These are phyloP conservation scores for Pezicula rhizophila DNA, from an alignment of 2,329 filamentous ascomycete species.

Conservation along the genomic window DNA sequence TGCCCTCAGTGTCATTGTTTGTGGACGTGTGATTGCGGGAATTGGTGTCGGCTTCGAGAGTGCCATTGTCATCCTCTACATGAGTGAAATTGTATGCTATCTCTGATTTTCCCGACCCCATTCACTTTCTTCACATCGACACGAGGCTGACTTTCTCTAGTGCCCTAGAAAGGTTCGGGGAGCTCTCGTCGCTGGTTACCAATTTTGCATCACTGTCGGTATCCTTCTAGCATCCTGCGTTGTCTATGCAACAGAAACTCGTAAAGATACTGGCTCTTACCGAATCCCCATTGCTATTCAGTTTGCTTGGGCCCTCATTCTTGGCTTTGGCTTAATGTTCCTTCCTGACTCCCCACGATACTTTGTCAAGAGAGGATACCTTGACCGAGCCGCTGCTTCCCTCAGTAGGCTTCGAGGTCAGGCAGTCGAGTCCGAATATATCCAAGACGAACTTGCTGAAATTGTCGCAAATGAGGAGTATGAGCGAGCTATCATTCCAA, in stretches of 20 bases:
- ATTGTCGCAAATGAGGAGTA: constrained; percentile 84
- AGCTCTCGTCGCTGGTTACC: constrained; percentile 70
- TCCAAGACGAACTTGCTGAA: constrained; percentile 72
- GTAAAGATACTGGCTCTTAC: constrained; percentile 59
- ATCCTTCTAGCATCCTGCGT: constrained; percentile 69
- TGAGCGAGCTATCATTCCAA: constrained; percentile 62
- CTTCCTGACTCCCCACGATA: constrained; percentile 81
- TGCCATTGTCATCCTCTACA: constrained; percentile 76
- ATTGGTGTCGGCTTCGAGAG: constrained; percentile 76
- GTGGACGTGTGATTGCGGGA: constrained; percentile 69
- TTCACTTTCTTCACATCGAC: neutral
- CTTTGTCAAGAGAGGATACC: constrained; percentile 70
- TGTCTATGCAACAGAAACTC: constrained; percentile 62
- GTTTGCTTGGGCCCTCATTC: constrained; percentile 72
- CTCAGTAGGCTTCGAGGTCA: constrained; percentile 69
- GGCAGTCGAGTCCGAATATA: constrained; percentile 62
- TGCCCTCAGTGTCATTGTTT: constrained; percentile 58
- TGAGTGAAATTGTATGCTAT: constrained; percentile 44
- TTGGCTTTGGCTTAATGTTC: constrained; percentile 63
- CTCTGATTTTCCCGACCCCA: constrained; percentile 24
- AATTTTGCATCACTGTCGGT: constrained; percentile 77
- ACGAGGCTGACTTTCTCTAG: constrained; percentile 4
- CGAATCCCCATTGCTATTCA: constrained; percentile 77
- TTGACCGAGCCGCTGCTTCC: constrained; percentile 54
- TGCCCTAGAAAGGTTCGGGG: constrained; percentile 67